Conservation (phyloP, 305 asterid species). For the Rubia peregrina region DNA sequence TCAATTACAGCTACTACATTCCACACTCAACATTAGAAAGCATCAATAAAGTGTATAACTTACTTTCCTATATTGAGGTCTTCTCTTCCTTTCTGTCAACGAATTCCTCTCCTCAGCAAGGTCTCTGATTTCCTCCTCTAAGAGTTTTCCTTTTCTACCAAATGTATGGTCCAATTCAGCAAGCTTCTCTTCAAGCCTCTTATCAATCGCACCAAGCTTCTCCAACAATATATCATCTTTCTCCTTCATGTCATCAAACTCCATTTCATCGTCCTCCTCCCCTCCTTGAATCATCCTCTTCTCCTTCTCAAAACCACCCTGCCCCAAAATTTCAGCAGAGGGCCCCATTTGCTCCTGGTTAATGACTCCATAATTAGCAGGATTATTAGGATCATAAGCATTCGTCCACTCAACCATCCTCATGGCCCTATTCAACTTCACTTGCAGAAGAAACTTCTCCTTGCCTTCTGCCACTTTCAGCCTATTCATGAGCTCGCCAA, state of each 20-base stretch:
- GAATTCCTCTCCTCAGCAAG: constrained; percentile 94
- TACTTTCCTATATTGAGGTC: constrained; percentile 79
- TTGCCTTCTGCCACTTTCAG: constrained; percentile 83
- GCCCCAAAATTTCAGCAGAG: constrained; percentile 41
- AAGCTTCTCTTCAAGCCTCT: constrained; percentile 62
- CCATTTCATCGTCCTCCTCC: constrained; percentile 40
- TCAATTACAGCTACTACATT: not conserved
- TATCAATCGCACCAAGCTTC: constrained; percentile 65
- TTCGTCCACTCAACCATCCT: constrained; percentile 67
- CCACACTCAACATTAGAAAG: not conserved
- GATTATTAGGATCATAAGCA: constrained; percentile 72
- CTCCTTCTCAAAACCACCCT: constrained; percentile 46
- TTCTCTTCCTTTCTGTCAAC: constrained; percentile 72
- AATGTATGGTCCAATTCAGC: constrained; percentile 76
- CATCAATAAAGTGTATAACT: constrained; percentile 18
- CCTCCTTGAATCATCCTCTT: constrained; percentile 32
- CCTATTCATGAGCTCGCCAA: constrained; percentile 78
- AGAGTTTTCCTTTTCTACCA: constrained; percentile 69
- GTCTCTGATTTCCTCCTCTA: constrained; percentile 88
- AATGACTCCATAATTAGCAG: constrained; percentile 68
- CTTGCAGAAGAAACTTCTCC: constrained; percentile 77
- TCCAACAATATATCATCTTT: constrained; percentile 62
- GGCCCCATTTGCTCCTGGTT: constrained; percentile 42
- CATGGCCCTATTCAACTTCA: constrained; percentile 78
- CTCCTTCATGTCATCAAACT: constrained; percentile 73